A percentile compares a stretch with the other conserved stretches of the same genome.
These are phyloP conservation scores for Tephrocybe rancida DNA, from an alignment of 768 basidiomycete genomes.

Conservation along the genomic window DNA sequence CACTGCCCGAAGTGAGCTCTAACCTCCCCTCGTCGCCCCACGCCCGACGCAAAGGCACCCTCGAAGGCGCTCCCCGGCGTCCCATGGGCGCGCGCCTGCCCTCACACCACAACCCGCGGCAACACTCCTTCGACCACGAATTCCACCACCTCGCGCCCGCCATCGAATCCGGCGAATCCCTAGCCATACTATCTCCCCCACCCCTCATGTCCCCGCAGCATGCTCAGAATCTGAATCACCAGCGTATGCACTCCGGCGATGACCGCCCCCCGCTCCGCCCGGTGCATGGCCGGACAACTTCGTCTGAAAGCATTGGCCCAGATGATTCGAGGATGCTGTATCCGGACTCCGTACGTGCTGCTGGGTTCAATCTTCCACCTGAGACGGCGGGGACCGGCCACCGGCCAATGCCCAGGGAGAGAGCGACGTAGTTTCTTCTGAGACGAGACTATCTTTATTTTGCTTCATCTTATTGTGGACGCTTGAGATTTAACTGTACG, in stretches of 20 bases:
- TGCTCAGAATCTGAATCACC: constrained; percentile 2
- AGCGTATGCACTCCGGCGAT: constrained; percentile 15
- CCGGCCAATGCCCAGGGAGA: too few species aligned
- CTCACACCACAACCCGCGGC: background rate
- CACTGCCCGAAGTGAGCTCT: background rate
- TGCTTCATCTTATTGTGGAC: too few species aligned
- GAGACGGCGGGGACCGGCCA: background rate
- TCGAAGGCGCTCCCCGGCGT: background rate
- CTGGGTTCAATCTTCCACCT: constrained; percentile 24
- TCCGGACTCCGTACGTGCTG: constrained; percentile 38
- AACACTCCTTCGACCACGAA: constrained; percentile 5
- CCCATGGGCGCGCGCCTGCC: constrained; percentile 10
- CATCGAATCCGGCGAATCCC: background rate
- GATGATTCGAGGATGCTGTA: constrained; percentile 33
- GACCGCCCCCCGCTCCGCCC: constrained; percentile 9
- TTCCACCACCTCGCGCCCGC: background rate
- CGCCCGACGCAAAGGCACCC: background rate
- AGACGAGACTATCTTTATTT: too few species aligned
- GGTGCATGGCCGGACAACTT: constrained; percentile 18
- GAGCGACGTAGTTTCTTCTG: too few species aligned
- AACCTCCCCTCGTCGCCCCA: background rate
- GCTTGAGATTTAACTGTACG: too few species aligned
- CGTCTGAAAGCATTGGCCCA: constrained; percentile 24
- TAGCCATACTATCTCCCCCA: background rate
- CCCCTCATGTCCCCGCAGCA: background rate